phyloP scores from a whole-genome alignment of 495 filamentous ascomycete species.

The Tuber indicum region DNA sequence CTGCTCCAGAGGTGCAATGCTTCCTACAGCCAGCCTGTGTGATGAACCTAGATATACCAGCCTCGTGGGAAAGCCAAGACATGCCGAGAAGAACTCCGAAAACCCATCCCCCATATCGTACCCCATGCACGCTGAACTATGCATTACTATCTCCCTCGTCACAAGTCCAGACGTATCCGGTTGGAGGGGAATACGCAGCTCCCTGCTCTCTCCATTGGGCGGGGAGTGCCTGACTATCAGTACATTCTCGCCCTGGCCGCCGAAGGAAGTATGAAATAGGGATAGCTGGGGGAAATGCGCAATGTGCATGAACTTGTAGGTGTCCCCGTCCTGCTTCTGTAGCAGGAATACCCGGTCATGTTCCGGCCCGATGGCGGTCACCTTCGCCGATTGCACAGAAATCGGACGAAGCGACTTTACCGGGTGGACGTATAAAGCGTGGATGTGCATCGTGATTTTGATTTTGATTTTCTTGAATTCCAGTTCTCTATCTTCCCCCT shows the following conservation, averaged over 20 bases:
- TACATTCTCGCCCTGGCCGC: neutral
- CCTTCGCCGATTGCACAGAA: constrained; percentile 49
- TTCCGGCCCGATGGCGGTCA: constrained; percentile 62
- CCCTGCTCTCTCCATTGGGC: neutral
- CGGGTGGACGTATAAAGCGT: constrained; percentile 68
- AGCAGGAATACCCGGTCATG: constrained; percentile 80
- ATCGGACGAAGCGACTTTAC: constrained; percentile 76
- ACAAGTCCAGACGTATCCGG: constrained; percentile 14
- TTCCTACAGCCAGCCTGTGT: constrained; percentile 22
- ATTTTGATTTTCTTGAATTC: no score
- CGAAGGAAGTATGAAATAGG: constrained; percentile 20
- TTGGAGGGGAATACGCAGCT: constrained; percentile 18
- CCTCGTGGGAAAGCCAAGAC: constrained; percentile 20
- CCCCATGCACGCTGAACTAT: constrained; percentile 22
- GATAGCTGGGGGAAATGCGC: constrained; percentile 21
- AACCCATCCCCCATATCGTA: constrained; percentile 22
- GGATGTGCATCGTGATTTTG: constrained; percentile 23
- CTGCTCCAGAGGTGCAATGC: constrained; percentile 8
- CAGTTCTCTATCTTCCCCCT: no score
- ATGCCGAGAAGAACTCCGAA: constrained; percentile 27
- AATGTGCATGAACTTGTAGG: constrained; percentile 39
- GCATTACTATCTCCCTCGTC: constrained; percentile 17
- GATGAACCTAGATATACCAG: constrained; percentile 31
- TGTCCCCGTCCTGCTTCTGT: constrained; percentile 47
- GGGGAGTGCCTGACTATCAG: constrained; percentile 12